phyloP scores from a whole-genome alignment of 225 moss, liverwort and hornwort genomes.

The Pleurozium schreberi region DNA sequence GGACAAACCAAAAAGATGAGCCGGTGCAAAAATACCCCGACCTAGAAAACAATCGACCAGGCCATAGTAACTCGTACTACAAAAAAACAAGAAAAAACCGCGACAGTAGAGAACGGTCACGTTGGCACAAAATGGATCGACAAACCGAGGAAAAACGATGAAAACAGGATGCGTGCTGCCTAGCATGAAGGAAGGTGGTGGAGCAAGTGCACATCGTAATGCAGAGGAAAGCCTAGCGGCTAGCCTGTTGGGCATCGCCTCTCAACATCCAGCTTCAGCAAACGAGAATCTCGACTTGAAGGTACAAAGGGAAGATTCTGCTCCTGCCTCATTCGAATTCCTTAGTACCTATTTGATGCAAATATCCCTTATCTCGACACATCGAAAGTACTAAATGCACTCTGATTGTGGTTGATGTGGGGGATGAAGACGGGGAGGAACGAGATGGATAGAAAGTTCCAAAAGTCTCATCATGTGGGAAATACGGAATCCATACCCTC shows the following conservation, averaged over 20 bases:
- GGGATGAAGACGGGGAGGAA: conserved; percentile 1
- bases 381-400: neutral
- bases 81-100: neutral
- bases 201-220: neutral
- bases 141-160: neutral
- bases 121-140: neutral
- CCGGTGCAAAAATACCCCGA: neutral
- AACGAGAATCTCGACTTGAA: conserved; percentile 3
- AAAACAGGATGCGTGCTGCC: conserved; percentile 27
- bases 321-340: neutral
- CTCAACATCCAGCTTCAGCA: neutral
- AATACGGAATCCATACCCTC: neutral
- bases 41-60: neutral
- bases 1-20: neutral
- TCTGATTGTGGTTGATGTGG: neutral
- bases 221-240: conserved; percentile 18
- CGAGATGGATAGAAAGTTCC: conserved; percentile 5
- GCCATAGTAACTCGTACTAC: neutral
- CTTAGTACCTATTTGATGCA: neutral
- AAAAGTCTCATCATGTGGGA: neutral
- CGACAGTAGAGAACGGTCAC: neutral
- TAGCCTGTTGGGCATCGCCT: conserved; percentile 13
- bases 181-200: conserved; percentile 8
- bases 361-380: neutral
- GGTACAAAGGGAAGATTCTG: neutral